Evolutionary conservation across 2,329 filamentous ascomycete genomes (phyloP).

Genomic region (Teratosphaeriaceae sp.): DNA sequence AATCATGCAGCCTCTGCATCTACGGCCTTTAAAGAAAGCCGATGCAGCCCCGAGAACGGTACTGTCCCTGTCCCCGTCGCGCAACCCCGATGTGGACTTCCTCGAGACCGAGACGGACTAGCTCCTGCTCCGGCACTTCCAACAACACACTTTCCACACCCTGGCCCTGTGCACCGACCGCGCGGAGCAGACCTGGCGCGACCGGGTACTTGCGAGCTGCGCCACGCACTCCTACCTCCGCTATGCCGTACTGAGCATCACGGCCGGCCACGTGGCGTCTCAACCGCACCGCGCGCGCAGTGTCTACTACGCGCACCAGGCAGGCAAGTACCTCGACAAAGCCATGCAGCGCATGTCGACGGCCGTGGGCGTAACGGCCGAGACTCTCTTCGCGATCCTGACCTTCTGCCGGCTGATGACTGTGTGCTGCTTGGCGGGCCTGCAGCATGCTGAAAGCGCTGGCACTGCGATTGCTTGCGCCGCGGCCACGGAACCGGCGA

Average conservation of each 20-base stretch:
- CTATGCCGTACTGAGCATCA: constrained; percentile 2
- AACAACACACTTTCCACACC: background rate
- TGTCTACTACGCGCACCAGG: background rate
- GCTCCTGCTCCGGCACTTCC: background rate
- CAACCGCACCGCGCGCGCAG: background rate
- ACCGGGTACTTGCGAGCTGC: background rate
- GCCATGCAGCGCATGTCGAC: background rate
- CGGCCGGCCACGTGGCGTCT: background rate
- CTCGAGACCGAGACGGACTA: background rate
- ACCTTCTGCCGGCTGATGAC: constrained; percentile 2
- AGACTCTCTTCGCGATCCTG: background rate
- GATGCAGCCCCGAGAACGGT: background rate
- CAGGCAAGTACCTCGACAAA: background rate
- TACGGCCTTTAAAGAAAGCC: background rate
- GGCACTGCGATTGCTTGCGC: background rate
- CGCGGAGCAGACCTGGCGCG: background rate
- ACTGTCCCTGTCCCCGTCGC: background rate
- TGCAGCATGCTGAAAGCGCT: background rate
- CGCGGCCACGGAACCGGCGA: background rate
- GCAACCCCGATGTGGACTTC: background rate
- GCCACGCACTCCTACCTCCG: background rate
- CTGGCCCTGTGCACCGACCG: background rate
- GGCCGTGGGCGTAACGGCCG: background rate
- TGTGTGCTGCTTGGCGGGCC: background rate
- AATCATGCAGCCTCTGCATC: background rate